Evolutionary conservation across 1,284 basidiomycete genomes (phyloP).

Genomic region (Ceratobasidium papillatum): DNA sequence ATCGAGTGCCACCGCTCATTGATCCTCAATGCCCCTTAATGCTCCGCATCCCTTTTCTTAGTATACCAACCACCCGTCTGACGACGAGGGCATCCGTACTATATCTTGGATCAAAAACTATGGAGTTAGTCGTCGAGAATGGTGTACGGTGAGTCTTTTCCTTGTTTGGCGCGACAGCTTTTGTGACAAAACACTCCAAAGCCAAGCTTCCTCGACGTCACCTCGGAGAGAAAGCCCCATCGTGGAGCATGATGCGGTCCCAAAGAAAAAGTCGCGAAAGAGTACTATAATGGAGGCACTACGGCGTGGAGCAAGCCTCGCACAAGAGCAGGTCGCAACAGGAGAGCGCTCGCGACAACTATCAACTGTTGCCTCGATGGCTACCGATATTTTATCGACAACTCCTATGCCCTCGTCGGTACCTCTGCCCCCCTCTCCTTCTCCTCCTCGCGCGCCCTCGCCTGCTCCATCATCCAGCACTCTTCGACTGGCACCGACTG

Average conservation of each 20-base stretch:
- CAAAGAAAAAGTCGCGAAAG: constrained; percentile 33
- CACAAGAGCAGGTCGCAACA: constrained; percentile 2
- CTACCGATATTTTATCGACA: neutral
- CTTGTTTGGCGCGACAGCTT: neutral
- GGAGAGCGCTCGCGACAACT: constrained; percentile 2
- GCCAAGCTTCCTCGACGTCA: neutral
- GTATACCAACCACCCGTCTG: neutral
- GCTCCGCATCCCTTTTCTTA: constrained; percentile 9
- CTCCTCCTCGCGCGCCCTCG: neutral
- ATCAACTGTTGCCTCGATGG: constrained; percentile 9
- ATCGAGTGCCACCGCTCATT: neutral
- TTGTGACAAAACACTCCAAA: neutral
- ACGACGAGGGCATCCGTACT: neutral
- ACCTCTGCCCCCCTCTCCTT: neutral
- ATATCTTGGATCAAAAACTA: neutral
- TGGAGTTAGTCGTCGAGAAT: neutral
- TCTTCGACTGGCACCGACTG: neutral
- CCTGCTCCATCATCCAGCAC: neutral
- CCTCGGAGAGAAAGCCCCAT: constrained; percentile 5
- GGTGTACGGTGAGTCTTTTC: neutral
- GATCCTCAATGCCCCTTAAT: constrained; percentile 6
- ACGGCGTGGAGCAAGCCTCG: neutral
- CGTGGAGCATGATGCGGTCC: neutral
- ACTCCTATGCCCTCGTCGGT: neutral
- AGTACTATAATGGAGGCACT: constrained; percentile 38